Percentiles rank a stretch among this genome's conserved stretches.
These are phyloP conservation scores for Neurospora discreta DNA, from an alignment of 495 filamentous ascomycete species.

Conservation along the genomic window DNA sequence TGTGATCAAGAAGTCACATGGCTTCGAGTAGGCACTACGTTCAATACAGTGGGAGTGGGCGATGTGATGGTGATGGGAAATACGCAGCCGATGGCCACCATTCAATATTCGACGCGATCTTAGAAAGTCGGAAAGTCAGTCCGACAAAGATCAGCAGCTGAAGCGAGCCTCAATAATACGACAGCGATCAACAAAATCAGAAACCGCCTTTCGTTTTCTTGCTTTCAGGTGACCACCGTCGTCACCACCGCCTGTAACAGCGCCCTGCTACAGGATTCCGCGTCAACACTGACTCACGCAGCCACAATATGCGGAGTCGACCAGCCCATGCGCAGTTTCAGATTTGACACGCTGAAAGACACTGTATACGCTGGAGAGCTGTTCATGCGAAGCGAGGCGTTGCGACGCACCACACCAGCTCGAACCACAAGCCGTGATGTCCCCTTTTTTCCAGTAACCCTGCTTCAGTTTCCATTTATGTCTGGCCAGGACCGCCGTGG, in stretches of 20 bases:
- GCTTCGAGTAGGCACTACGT: slow-evolving; percentile 1
- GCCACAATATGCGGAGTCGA: slow-evolving; percentile 17
- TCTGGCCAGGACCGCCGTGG: background rate
- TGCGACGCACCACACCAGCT: slow-evolving; percentile 25
- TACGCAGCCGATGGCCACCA: slow-evolving; percentile 48
- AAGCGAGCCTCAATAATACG: background rate
- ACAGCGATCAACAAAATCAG: background rate
- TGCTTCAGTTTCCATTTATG: background rate
- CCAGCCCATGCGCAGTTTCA: slow-evolving; percentile 11
- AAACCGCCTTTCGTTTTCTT: no score
- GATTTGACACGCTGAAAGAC: slow-evolving; percentile 17
- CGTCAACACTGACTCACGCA: slow-evolving; percentile 22
- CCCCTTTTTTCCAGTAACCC: background rate
- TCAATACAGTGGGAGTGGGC: slow-evolving; percentile 25
- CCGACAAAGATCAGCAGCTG: background rate
- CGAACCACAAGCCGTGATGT: slow-evolving; percentile 15
- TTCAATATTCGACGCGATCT: slow-evolving; percentile 27
- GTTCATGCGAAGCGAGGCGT: slow-evolving; percentile 7
- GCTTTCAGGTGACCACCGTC: slow-evolving; percentile 12
- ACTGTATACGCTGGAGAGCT: slow-evolving; percentile 11
- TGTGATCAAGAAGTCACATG: background rate
- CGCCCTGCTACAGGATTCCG: slow-evolving; percentile 14
- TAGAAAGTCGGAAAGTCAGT: background rate
- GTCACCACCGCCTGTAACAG: slow-evolving; percentile 22
- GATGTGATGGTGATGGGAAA: slow-evolving; percentile 33